Percentiles rank a stretch among this genome's conserved stretches.
Conservation (phyloP, 2,329 filamentous ascomycete species). For the Nemania abortiva region DNA sequence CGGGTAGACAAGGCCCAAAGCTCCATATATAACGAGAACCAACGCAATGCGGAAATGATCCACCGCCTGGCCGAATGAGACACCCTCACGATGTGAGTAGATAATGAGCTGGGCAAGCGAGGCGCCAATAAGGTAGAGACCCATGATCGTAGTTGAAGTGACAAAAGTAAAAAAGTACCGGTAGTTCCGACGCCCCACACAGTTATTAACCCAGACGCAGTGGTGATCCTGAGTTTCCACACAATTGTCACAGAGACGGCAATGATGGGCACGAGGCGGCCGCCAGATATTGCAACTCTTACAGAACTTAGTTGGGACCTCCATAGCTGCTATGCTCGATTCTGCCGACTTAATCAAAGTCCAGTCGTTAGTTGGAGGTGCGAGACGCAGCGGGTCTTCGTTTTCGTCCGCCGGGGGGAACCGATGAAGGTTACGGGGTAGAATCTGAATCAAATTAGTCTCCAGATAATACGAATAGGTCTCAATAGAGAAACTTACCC, state of each 20-base stretch:
- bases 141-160: constrained; percentile 79
- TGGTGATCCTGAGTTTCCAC: constrained; percentile 98
- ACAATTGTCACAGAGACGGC: constrained; percentile 95
- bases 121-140: constrained; percentile 79
- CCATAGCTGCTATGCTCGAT: constrained; percentile 85
- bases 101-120: constrained; percentile 84
- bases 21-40: constrained; percentile 86
- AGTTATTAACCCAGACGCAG: constrained; percentile 99
- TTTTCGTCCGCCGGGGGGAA: constrained; percentile 81
- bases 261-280: constrained; percentile 94
- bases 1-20: constrained; percentile 82
- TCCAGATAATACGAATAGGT: not conserved
- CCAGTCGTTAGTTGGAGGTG: constrained; percentile 93
- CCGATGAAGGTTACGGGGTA: constrained; percentile 90
- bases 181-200: constrained; percentile 95
- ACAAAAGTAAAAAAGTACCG: constrained; percentile 97
- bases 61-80: constrained; percentile 77
- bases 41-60: constrained; percentile 82
- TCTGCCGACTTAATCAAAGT: constrained; percentile 86
- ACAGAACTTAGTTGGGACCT: constrained; percentile 98
- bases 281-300: constrained; percentile 98
- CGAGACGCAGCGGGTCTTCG: constrained; percentile 83
- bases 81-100: constrained; percentile 72
- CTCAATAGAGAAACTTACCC: constrained; percentile 70
- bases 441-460: constrained; percentile 70